Conservation (phyloP, 2,329 filamentous ascomycete genomes). For the Tolypocladium paradoxum region DNA sequence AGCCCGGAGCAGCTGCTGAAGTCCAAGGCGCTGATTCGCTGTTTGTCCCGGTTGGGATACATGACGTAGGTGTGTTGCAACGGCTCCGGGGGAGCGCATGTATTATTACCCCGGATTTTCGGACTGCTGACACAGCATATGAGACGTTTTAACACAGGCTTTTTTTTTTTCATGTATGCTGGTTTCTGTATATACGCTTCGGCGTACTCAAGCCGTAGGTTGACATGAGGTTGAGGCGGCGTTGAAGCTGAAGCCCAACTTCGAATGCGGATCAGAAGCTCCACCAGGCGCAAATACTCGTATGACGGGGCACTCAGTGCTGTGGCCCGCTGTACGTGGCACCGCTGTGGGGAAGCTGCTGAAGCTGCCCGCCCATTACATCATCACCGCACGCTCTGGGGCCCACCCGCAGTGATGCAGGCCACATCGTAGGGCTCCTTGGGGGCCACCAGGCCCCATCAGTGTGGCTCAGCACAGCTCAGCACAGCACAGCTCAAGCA, state of each 20-base stretch:
- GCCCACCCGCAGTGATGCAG: not conserved
- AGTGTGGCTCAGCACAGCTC: not conserved
- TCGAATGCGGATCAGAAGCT: not conserved
- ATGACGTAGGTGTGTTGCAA: conserved; percentile 5
- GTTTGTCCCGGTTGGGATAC: not conserved
- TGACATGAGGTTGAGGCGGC: not conserved
- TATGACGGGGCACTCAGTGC: not conserved
- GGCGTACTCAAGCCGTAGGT: not conserved
- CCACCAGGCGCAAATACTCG: not conserved
- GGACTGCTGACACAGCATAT: too few relatives aligned
- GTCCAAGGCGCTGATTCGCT: conserved; percentile 2
- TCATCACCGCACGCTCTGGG: not conserved
- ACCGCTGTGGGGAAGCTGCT: not conserved
- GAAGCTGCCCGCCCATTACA: not conserved
- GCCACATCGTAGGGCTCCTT: not conserved
- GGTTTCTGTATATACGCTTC: not conserved
- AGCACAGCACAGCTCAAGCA: not conserved
- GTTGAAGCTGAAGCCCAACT: not conserved
- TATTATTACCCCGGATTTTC: not conserved
- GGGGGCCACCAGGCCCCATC: too few relatives aligned
- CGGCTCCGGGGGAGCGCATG: not conserved
- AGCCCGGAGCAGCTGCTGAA: not conserved
- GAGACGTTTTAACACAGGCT: not conserved
- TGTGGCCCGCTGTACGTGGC: not conserved
- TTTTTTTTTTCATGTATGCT: too few relatives aligned